These are phyloP conservation scores for Hsuehochloa calcarea DNA, from an alignment of 176 grass and related monocot genomes.

Conservation along the genomic window DNA sequence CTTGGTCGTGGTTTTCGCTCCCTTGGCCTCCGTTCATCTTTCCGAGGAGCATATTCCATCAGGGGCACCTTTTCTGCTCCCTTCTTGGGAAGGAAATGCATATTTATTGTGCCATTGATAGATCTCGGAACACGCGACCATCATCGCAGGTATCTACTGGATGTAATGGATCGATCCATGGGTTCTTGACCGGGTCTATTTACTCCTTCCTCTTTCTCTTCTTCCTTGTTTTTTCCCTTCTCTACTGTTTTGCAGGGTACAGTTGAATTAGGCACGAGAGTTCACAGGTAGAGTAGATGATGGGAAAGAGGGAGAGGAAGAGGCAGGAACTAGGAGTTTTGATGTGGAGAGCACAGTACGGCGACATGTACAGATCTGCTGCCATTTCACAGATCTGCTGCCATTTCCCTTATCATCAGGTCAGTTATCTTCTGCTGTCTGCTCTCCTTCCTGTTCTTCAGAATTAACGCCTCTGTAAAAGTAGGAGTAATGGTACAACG, in stretches of 20 bases:
- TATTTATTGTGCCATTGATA: slow-evolving; percentile 37
- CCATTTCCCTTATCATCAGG: slow-evolving; percentile 4
- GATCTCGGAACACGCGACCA: slow-evolving; percentile 14
- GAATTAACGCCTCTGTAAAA: slow-evolving; percentile 31
- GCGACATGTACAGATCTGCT: slow-evolving; percentile 42
- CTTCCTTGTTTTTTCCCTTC: background rate
- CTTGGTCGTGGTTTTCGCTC: slow-evolving; percentile 13
- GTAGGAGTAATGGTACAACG: slow-evolving; percentile 32
- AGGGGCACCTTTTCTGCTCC: slow-evolving; percentile 8
- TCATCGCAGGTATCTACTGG: slow-evolving; percentile 23
- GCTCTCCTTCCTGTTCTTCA: slow-evolving; percentile 29
- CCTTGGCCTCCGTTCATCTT: slow-evolving; percentile 35
- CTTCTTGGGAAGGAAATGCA: slow-evolving; percentile 29
- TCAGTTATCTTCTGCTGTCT: slow-evolving; percentile 34
- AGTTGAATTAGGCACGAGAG: background rate
- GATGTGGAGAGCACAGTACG: background rate
- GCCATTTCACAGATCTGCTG: slow-evolving; percentile 42
- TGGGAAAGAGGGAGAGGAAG: background rate
- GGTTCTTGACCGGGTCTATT: slow-evolving; percentile 29
- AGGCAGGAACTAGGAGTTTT: background rate
- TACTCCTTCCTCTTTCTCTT: background rate
- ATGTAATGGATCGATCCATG: background rate
- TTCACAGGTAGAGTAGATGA: background rate
- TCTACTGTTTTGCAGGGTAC: slow-evolving; percentile 25
- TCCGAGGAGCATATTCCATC: slow-evolving; percentile 30